These are phyloP conservation scores for Penicillium cosmopolitanum DNA, from an alignment of 495 filamentous ascomycete genomes.

Conservation along the genomic window DNA sequence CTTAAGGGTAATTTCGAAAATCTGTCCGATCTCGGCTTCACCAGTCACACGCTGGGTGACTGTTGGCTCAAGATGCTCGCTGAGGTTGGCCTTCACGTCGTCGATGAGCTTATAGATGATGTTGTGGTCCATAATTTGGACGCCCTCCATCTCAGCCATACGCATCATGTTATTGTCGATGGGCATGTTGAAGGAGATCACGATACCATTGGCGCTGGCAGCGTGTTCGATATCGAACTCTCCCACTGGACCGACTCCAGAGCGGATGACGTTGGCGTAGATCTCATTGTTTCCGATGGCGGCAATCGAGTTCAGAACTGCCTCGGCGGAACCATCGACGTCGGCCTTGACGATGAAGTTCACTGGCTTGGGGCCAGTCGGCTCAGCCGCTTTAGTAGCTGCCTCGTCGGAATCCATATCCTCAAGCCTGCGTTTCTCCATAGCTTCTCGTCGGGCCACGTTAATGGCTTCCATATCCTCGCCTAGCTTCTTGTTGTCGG, in stretches of 20 bases:
- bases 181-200: conserved; percentile 86
- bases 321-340: conserved; percentile 90
- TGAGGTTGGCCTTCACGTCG: conserved; percentile 71
- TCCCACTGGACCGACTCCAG: conserved; percentile 73
- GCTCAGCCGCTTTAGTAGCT: conserved; percentile 31
- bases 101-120: conserved; percentile 93
- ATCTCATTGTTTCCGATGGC: conserved; percentile 84
- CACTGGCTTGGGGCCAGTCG: conserved; percentile 63
- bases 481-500: conserved; percentile 62
- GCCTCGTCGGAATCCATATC: conserved; percentile 40
- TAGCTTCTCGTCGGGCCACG: conserved; percentile 62
- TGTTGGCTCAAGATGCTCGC: conserved; percentile 64
- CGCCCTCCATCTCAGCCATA: conserved; percentile 68
- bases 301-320: conserved; percentile 72
- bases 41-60: conserved; percentile 73
- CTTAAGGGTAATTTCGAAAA: conserved; percentile 83
- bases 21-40: conserved; percentile 82
- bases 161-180: conserved; percentile 69
- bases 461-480: conserved; percentile 80
- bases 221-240: conserved; percentile 92
- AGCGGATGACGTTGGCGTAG: conserved; percentile 72
- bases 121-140: conserved; percentile 81
- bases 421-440: conserved; percentile 60
- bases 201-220: conserved; percentile 64
- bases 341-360: conserved; percentile 91